Conservation (phyloP, 192 early-diverging fungal species). For the Entophlyctis luteolus region DNA sequence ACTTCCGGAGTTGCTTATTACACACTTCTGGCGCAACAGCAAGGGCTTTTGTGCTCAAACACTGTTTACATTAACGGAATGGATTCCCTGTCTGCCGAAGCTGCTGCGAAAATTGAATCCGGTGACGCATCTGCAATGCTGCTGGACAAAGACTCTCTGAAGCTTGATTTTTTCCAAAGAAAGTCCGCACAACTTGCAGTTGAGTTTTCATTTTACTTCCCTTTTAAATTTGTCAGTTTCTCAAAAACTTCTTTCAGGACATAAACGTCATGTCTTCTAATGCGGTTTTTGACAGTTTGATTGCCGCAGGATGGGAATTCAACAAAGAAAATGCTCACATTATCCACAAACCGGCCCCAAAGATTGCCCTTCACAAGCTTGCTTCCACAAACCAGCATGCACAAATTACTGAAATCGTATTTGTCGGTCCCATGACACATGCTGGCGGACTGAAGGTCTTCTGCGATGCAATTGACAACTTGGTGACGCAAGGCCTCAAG, state of each 20-base stretch:
- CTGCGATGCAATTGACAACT: slow-evolving; percentile 37
- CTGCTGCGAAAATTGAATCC: slow-evolving; percentile 13
- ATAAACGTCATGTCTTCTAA: slow-evolving; percentile 31
- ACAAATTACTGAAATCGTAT: slow-evolving; percentile 34
- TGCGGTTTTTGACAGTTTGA: slow-evolving; percentile 21
- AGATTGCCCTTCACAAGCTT: not conserved
- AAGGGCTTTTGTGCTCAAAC: slow-evolving; percentile 34
- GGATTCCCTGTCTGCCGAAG: slow-evolving; percentile 13
- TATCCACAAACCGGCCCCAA: slow-evolving; percentile 18
- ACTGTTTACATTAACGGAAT: slow-evolving; percentile 32
- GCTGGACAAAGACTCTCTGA: slow-evolving; percentile 25
- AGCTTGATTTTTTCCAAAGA: slow-evolving; percentile 26
- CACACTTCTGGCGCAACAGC: slow-evolving; percentile 31
- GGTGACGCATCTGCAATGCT: slow-evolving; percentile 15
- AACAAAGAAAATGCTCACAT: slow-evolving; percentile 11
- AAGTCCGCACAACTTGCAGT: slow-evolving; percentile 35
- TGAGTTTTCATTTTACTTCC: not conserved
- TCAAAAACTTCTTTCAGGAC: too few relatives aligned
- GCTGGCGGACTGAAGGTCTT: slow-evolving; percentile 35
- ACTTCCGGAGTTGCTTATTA: slow-evolving; percentile 28
- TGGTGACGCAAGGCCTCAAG: slow-evolving; percentile 4
- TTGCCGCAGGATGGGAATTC: slow-evolving; percentile 18
- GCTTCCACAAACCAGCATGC: not conserved
- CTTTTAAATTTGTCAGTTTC: too few relatives aligned
- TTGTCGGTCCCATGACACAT: slow-evolving; percentile 32